phyloP scores from a whole-genome alignment of 805 yeast genomes.

The Wickerhamomyces pijperi region DNA sequence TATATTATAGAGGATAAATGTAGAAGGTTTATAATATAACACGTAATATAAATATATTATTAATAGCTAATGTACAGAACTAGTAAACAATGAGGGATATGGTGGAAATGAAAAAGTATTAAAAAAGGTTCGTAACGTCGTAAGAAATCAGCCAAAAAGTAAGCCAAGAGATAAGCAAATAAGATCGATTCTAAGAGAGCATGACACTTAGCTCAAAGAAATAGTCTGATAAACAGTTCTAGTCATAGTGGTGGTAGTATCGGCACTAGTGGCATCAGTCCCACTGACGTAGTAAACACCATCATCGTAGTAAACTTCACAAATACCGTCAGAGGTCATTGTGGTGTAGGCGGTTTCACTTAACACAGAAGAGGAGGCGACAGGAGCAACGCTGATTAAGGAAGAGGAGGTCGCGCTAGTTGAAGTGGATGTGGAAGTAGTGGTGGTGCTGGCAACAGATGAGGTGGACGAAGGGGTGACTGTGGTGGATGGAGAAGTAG shows the following conservation, averaged over 20 bases:
- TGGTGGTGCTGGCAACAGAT: slow-evolving; percentile 2
- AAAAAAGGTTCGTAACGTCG: neutral
- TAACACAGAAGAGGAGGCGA: slow-evolving; percentile 2
- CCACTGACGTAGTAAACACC: slow-evolving; percentile 17
- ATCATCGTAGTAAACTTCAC: slow-evolving; percentile 18
- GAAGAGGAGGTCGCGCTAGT: too few species aligned
- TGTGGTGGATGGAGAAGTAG: slow-evolving; percentile 2
- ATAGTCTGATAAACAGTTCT: slow-evolving; percentile 8
- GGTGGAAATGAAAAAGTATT: too few species aligned
- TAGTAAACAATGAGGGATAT: too few species aligned
- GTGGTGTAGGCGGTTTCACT: slow-evolving; percentile 13
- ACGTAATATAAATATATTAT: too few species aligned
- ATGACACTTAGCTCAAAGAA: neutral
- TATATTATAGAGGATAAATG: too few species aligned
- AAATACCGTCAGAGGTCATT: slow-evolving; percentile 14
- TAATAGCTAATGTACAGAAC: too few species aligned
- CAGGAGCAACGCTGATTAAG: slow-evolving; percentile 7
- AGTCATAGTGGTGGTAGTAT: slow-evolving; percentile 17
- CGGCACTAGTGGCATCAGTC: slow-evolving; percentile 17
- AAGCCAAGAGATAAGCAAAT: too few species aligned
- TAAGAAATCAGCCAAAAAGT: too few species aligned
- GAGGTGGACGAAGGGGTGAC: slow-evolving; percentile 5
- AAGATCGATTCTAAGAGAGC: too few species aligned
- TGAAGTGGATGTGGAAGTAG: slow-evolving; percentile 4
- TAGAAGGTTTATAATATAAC: too few species aligned